Evolutionary conservation across 2,329 filamentous ascomycete species (phyloP), one percentile per base, ranked within the genome.

Genomic region (Colletotrichum australisinense): DNA sequence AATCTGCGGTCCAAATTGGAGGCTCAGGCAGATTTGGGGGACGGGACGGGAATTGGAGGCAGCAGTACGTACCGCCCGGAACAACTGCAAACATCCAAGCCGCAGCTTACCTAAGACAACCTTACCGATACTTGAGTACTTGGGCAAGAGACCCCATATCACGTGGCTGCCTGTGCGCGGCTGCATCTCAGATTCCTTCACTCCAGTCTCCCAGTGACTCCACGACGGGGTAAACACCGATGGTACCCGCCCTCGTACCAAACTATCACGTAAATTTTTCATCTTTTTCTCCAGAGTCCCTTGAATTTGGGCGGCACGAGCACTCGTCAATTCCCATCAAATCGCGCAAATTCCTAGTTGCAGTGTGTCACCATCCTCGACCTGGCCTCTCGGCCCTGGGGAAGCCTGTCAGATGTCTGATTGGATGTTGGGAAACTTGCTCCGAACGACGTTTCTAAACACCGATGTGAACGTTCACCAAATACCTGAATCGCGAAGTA

Each of bases 241-340:
- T 12, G 58, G 52, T 69, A 72, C 69, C 69, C 69, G 59, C 42
- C 30, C 42, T 14, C 24, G 7, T 28, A n/a, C 26, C 63, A 26
- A 62, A 64, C 46, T 16, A 73, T 70, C 60, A 73, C 67, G 70
- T 73, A 73, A 73, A 65, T 16, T 14, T 70, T 73, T 70, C 24
- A 55, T 42, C 56, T 22, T 32, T n/a, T 65, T 73, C 60, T 69
- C 67, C 70, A 73, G 67, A 65, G 56, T 70, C 70, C 70, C 65
- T 64, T 64, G 24, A 12, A 16, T 28, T 19, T 49, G 8, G 22
- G 24, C 55, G 19, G 35, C 38, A 49, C 38, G 6, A 32, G 60
- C 53, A 56, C 49, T 19, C 42, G 42, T 4, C 42, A n/a, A 49
- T 42, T 52, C 7, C 19, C 24, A 71, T 67, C 46, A 69, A 72